phyloP scores from a whole-genome alignment of 179 eudicot species.

The Carnegiea gigantea region DNA sequence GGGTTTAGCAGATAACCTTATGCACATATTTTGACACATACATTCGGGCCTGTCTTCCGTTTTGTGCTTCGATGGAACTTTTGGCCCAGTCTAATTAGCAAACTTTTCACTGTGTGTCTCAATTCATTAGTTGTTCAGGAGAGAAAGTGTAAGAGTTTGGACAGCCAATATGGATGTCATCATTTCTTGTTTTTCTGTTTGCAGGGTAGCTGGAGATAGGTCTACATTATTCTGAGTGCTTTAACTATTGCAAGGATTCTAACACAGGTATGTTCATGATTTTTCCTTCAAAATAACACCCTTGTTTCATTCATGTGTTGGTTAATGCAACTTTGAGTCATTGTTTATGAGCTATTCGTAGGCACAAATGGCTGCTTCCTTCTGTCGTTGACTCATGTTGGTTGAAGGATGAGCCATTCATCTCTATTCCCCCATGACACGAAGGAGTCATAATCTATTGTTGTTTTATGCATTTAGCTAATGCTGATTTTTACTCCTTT shows the following conservation, averaged over 20 bases:
- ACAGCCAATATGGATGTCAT: neutral
- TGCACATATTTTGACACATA: neutral
- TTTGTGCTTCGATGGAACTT: neutral
- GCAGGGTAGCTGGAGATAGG: slow-evolving; percentile 1
- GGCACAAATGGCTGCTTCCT: neutral
- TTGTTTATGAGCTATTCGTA: neutral
- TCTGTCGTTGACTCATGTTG: neutral
- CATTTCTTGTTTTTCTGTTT: neutral
- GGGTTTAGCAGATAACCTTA: too few species aligned
- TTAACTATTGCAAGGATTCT: neutral
- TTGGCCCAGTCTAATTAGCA: neutral
- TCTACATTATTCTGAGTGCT: neutral
- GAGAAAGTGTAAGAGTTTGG: neutral
- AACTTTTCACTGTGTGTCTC: neutral
- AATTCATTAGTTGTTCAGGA: neutral
- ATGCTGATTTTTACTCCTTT: too few species aligned
- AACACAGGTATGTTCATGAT: neutral
- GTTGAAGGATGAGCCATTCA: neutral
- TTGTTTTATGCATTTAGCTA: too few species aligned
- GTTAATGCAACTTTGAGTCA: neutral
- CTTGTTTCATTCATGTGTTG: neutral
- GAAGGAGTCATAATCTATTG: too few species aligned
- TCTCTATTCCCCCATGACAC: too few species aligned
- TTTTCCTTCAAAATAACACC: neutral
- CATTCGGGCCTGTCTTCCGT: neutral